Evolutionary conservation across 148 eudicot species (phyloP), one percentile per base, ranked within the genome.

Genomic region (Fagopyrum esculentum): DNA sequence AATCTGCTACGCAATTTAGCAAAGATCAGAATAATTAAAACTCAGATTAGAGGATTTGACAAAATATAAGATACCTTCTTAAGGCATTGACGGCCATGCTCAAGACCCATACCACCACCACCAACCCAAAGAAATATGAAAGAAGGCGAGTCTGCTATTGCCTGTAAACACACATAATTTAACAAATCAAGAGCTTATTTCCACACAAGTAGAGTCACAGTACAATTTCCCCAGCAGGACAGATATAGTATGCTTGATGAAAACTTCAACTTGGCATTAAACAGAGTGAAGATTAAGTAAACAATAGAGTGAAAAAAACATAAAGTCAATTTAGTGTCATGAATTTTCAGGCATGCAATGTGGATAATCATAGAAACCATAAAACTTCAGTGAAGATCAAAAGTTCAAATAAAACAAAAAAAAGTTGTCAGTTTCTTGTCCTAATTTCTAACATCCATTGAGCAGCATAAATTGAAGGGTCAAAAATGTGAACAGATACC

Each of bases 41-140:
- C 9, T 43, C 47, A 12, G 48, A 3, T 10, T 1, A 29, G 6
- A 69, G n/a, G 7, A 22, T 6, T 7, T 4, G 6, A 72, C 35
- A 46, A 72, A n/a, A 11, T 54, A 54, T 19, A 57, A 19, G 8
- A 19, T 81, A 95, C 98, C 97, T 92, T 95, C 82, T 92, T 95
- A 30, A 95, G 83, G 80, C 98, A 95, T 76, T 87, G 97, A 11
- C 98, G 90, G 50, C 98, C 98, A 82, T 89, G 98, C 82, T 95
- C 97, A 72, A 95, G 97, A 77, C 98, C 98, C 75, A 86, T 22
- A 22, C 26, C 87, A 44, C 97, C 97, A 85, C 92, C 98, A 79
- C 98, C 98, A 79, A 95, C 98, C 97, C 98, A 92, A 75, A 95
- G 98, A 81, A 95, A 95, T 50, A 95, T 84, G 73, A 95, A 95